A percentile compares a stretch with the other conserved stretches of the same genome.
Conservation (phyloP, 1,284 basidiomycete genomes). For the Moesziomyces antarcticus region DNA sequence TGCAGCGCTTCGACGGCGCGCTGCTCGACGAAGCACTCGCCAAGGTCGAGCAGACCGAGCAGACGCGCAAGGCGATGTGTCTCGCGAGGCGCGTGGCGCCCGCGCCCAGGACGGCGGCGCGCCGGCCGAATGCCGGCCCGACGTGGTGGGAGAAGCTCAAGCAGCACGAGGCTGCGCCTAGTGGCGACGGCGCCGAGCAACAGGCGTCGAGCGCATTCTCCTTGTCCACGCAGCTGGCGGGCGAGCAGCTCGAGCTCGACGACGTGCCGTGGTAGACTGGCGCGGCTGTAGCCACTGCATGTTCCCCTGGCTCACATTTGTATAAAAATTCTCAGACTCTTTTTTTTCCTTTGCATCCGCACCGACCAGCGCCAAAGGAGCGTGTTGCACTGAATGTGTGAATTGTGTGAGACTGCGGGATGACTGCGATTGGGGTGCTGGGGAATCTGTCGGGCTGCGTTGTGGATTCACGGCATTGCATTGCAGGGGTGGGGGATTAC, state of each 20-base stretch:
- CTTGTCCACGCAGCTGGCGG: constrained; percentile 10
- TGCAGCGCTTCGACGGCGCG: constrained; percentile 34
- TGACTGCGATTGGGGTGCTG: no score
- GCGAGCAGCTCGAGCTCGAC: constrained; percentile 24
- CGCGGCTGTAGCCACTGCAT: no score
- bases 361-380: no score
- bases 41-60: constrained; percentile 30
- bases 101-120: constrained; percentile 3
- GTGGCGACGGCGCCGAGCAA: no score
- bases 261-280: constrained; percentile 29
- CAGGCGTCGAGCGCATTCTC: constrained; percentile 9
- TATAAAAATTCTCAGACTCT: no score
- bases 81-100: constrained; percentile 10
- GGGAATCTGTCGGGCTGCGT: no score
- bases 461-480: no score
- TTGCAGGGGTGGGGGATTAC: not conserved
- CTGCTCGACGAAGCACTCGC: constrained; percentile 33
- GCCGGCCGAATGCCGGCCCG: constrained; percentile 8
- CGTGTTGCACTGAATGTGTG: no score
- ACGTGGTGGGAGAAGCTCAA: constrained; percentile 45
- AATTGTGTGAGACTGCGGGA: no score
- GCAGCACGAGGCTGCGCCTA: not conserved
- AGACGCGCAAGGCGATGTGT: constrained; percentile 5
- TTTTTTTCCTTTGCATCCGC: no score
- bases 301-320: no score